A percentile compares a stretch with the other conserved stretches of the same genome.
Conservation (phyloP, 768 basidiomycete genomes). For the Termitomyces sp. region DNA sequence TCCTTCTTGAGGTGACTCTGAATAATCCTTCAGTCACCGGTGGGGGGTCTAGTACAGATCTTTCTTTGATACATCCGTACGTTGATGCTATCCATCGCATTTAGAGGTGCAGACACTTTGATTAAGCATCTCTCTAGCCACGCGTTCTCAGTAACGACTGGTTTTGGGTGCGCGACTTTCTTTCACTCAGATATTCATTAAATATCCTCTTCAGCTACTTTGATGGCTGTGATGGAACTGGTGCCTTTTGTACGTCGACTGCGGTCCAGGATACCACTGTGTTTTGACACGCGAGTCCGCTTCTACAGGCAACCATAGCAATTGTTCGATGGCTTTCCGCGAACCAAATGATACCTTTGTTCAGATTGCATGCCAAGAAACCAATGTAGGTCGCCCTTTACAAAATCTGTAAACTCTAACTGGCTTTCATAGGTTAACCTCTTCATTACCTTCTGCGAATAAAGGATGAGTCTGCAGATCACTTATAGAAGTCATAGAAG, state of each 20-base stretch:
- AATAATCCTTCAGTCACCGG: constrained; percentile 25
- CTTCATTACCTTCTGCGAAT: neutral
- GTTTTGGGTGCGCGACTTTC: constrained; percentile 28
- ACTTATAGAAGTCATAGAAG: neutral
- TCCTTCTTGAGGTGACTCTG: constrained; percentile 32
- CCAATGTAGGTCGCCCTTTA: neutral
- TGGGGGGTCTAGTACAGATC: constrained; percentile 28
- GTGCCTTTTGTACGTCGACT: constrained; percentile 17
- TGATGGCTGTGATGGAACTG: constrained; percentile 37
- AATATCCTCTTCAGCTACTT: constrained; percentile 26
- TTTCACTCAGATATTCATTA: neutral
- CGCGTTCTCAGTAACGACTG: constrained; percentile 33
- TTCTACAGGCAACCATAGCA: constrained; percentile 19
- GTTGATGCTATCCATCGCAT: constrained; percentile 15
- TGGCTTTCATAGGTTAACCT: neutral
- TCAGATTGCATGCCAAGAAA: constrained; percentile 24
- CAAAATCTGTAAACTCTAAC: neutral
- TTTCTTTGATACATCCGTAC: constrained; percentile 37
- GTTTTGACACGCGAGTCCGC: neutral
- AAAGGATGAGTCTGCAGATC: neutral
- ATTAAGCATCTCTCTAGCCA: constrained; percentile 19
- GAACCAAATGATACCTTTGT: constrained; percentile 28
- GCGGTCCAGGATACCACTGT: no score
- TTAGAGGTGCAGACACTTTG: neutral
- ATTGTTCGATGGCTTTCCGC: constrained; percentile 34